Base-by-base conservation (phyloP, 176 grass and related monocot species). In the Lolium multiflorum region DNA sequence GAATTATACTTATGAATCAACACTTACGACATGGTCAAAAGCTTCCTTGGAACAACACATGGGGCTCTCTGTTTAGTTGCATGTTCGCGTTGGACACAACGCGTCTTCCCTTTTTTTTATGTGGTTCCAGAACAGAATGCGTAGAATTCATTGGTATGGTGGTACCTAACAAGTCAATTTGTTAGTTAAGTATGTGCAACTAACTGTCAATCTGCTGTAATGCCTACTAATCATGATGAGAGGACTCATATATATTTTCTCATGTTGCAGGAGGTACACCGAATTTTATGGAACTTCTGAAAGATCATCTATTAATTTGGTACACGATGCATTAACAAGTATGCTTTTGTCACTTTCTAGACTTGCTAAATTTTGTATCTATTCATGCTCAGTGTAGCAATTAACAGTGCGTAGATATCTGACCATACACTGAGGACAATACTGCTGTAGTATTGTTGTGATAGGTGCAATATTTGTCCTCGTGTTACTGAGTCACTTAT, bases 301-400 rank as follows among this genome's bases (percentile, higher is more conserved):
- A 86, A 90, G 80, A 91, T 92, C 92, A 57, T 92, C 94, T 74
- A 47, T 94, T 86, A 89, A 92, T 93, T 87, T 99, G 88, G 97
- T 91, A 77, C 97, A 96, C 81, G 97, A 99, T 91, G 97, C 97
- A 35, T 94, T 99, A 65, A 96, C 81, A 89, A 94, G 97, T 99
- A 99, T 69, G 92, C 84, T 66, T 57, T 49, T 81, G 52, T 58
- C 46, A 80, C 71, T 88, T 83, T 11, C 59, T 67, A 37, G 13
- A 84, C 59, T 67, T 69, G 26, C 74, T 26, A 65, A 76, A 66
- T 82, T 28, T 75, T 68, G 35, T 78, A 14, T 59, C 20, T 61
- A 37, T 71, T 22, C 39, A n/a, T 43, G 41, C 10, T 21, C 35
- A 87, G 79, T 55, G 5, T 78, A 56, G n/a, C 55, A 73, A 73